phyloP scores from a whole-genome alignment of 2,329 filamentous ascomycete species.

The Neopestalotiopsis rosae region DNA sequence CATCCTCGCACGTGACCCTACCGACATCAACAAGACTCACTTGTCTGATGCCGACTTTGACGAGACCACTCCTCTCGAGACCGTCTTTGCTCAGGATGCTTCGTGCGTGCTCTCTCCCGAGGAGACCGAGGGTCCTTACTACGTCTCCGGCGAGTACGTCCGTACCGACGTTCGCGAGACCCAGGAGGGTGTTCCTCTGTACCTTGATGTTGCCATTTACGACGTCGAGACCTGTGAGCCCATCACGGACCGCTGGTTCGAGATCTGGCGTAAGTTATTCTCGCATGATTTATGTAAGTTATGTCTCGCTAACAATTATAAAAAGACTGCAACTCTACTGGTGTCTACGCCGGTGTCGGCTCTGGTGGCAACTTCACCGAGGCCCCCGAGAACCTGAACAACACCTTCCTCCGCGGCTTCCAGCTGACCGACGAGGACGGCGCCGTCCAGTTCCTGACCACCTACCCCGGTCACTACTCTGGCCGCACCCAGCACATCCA shows the following conservation, averaged over 20 bases:
- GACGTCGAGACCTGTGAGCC: constrained; percentile 59
- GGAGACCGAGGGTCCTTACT: constrained; percentile 58
- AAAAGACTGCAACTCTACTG: constrained; percentile 45
- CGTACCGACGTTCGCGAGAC: constrained; percentile 52
- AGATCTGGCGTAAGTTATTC: constrained; percentile 49
- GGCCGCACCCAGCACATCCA: constrained; percentile 54
- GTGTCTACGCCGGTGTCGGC: constrained; percentile 52
- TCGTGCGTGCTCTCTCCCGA: constrained; percentile 57
- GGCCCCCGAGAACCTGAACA: constrained; percentile 44
- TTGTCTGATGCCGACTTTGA: constrained; percentile 42
- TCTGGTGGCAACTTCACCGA: constrained; percentile 43
- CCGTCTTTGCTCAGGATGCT: constrained; percentile 47
- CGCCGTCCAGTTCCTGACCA: constrained; percentile 45
- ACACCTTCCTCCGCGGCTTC: constrained; percentile 47
- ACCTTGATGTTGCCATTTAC: constrained; percentile 58
- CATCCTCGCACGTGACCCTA: constrained; percentile 35
- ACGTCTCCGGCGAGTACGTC: constrained; percentile 57
- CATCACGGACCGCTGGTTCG: constrained; percentile 52
- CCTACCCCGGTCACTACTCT: constrained; percentile 52
- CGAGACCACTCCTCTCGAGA: constrained; percentile 36
- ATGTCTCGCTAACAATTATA: not conserved
- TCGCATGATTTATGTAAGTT: no score
- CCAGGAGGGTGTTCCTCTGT: constrained; percentile 52
- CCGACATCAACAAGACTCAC: constrained; percentile 26
- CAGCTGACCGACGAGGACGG: constrained; percentile 46